Evolutionary conservation across 2,329 filamentous ascomycete species (phyloP).

Genomic region (Neopestalotiopsis sp.): DNA sequence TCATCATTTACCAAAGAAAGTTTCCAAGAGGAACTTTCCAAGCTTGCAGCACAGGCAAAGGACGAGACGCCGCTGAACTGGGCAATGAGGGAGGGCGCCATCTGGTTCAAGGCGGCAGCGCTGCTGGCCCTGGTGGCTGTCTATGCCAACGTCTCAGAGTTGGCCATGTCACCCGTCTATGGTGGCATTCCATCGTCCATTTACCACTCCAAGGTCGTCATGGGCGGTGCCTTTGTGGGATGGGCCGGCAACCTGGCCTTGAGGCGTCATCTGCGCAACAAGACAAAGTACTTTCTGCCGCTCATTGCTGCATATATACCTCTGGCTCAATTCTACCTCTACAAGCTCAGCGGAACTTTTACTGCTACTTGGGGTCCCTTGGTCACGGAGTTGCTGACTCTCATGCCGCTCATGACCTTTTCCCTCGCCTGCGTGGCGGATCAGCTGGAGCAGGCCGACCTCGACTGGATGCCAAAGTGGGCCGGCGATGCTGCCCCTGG

Average conservation of each 20-base stretch:
- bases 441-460: constrained; percentile 65
- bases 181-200: constrained; percentile 79
- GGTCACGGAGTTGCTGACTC: constrained; percentile 74
- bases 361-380: constrained; percentile 77
- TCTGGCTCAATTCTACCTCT: constrained; percentile 73
- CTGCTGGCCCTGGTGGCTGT: constrained; percentile 65
- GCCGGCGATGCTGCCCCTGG: constrained; percentile 69
- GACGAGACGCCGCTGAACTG: constrained; percentile 40
- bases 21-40: constrained; percentile 60
- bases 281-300: constrained; percentile 64
- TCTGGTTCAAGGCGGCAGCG: constrained; percentile 48
- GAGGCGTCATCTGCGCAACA: constrained; percentile 52
- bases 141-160: constrained; percentile 73
- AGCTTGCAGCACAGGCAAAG: constrained; percentile 47
- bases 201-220: constrained; percentile 73
- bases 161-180: constrained; percentile 85
- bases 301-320: constrained; percentile 79
- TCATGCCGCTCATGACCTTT: constrained; percentile 72
- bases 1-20: constrained; percentile 53
- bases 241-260: constrained; percentile 72
- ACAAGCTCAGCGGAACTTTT: constrained; percentile 67
- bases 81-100: constrained; percentile 41
- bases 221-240: constrained; percentile 71
- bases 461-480: constrained; percentile 60
- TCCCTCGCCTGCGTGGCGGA: constrained; percentile 69